Conservation (phyloP, 2,329 filamentous ascomycete species). For the Fusarium lyarnte region DNA sequence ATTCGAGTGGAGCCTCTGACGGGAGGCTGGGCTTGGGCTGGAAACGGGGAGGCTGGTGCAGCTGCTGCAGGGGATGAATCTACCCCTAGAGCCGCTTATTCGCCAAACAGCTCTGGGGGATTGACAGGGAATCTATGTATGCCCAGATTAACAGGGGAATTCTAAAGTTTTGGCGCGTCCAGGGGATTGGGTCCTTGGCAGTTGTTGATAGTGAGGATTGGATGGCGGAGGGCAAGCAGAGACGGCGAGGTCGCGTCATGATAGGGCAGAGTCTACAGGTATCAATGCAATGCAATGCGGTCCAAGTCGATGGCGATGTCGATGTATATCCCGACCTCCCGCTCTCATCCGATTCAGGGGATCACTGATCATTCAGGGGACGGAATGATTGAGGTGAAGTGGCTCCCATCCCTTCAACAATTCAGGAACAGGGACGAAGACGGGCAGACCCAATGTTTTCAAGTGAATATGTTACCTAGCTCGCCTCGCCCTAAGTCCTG, state of each 20-base stretch:
- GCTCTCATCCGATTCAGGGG: slow-evolving; percentile 30
- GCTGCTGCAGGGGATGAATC: slow-evolving; percentile 40
- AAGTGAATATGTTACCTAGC: not conserved
- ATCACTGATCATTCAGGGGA: slow-evolving; percentile 19
- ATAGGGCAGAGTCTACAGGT: slow-evolving; percentile 1
- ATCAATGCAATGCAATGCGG: not conserved
- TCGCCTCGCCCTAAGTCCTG: not conserved
- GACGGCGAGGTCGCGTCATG: slow-evolving; percentile 6
- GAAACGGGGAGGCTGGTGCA: slow-evolving; percentile 48
- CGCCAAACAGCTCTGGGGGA: slow-evolving; percentile 26
- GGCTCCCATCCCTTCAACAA: slow-evolving; percentile 21
- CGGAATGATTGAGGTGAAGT: slow-evolving; percentile 6
- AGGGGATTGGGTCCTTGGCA: slow-evolving; percentile 32
- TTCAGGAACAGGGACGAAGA: slow-evolving; percentile 28
- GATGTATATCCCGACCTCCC: slow-evolving; percentile 21
- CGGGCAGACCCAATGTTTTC: slow-evolving; percentile 14
- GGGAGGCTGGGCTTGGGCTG: slow-evolving; percentile 44
- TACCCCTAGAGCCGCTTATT: slow-evolving; percentile 21
- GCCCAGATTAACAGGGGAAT: slow-evolving; percentile 24
- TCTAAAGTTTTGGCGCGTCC: slow-evolving; percentile 30
- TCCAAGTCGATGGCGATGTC: not conserved
- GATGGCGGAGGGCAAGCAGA: slow-evolving; percentile 1
- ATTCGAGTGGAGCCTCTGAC: slow-evolving; percentile 19
- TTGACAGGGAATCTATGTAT: slow-evolving; percentile 29
- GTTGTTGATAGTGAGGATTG: slow-evolving; percentile 9